phyloP scores from a whole-genome alignment of 176 grass and related monocot genomes.

The Juncus effusus region DNA sequence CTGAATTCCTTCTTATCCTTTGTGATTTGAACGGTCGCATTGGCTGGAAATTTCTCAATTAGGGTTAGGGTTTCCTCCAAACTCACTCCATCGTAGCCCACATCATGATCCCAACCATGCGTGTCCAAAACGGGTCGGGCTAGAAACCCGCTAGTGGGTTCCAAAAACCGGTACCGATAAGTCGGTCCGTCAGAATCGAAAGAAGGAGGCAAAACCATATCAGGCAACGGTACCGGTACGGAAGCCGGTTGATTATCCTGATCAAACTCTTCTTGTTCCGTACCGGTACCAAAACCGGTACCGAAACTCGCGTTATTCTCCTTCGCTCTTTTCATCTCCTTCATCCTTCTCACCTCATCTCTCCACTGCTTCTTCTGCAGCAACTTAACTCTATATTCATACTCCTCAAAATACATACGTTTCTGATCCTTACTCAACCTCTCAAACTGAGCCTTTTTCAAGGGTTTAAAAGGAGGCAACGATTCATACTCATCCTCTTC shows the following conservation, averaged over 20 bases:
- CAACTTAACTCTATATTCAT: slow-evolving; percentile 95
- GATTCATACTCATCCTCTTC: slow-evolving; percentile 95
- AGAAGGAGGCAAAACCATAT: slow-evolving; percentile 82
- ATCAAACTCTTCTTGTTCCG: slow-evolving; percentile 41
- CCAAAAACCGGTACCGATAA: slow-evolving; percentile 84
- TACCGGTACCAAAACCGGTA: slow-evolving; percentile 38
- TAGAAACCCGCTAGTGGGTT: slow-evolving; percentile 61
- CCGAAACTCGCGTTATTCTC: slow-evolving; percentile 47
- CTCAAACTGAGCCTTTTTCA: slow-evolving; percentile 75
- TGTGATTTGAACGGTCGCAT: slow-evolving; percentile 66
- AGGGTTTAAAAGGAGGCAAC: slow-evolving; percentile 88
- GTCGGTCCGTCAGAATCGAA: slow-evolving; percentile 80
- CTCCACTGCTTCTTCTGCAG: slow-evolving; percentile 98
- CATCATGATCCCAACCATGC: slow-evolving; percentile 96
- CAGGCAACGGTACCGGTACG: slow-evolving; percentile 74
- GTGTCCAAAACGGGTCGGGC: slow-evolving; percentile 76
- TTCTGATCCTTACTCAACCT: slow-evolving; percentile 83
- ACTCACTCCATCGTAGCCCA: slow-evolving; percentile 87
- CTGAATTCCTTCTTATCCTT: slow-evolving; percentile 98
- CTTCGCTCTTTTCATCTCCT: slow-evolving; percentile 82
- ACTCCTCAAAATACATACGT: slow-evolving; percentile 93
- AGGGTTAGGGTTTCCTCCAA: slow-evolving; percentile 73
- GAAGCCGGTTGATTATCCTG: slow-evolving; percentile 79
- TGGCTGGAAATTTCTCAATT: slow-evolving; percentile 55
- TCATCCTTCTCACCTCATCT: slow-evolving; percentile 82